Evolutionary conservation across 306 rosid species (phyloP).

Genomic region (Nissolia schottii): DNA sequence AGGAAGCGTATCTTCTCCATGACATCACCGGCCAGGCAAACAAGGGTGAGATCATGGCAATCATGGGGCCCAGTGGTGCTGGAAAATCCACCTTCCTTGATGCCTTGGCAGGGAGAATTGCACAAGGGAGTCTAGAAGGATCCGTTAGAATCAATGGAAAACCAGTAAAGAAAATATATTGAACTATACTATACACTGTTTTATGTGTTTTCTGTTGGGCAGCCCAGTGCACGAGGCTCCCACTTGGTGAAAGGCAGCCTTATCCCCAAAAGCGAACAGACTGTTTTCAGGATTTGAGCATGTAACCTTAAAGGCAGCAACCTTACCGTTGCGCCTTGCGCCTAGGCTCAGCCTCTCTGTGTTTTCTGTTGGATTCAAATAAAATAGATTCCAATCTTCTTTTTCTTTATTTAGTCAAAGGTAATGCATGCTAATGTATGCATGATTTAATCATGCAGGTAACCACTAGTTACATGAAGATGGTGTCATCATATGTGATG

Average conservation of each 20-base stretch:
- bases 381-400: background rate
- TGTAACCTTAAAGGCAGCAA: too few species aligned
- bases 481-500: constrained; percentile 93
- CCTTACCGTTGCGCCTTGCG: too few species aligned
- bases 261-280: too few species aligned
- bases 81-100: constrained; percentile 96
- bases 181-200: background rate
- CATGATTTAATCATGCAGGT: constrained; percentile 43
- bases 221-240: too few species aligned
- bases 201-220: too few species aligned
- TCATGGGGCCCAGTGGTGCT: constrained; percentile 96
- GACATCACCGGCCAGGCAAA: constrained; percentile 80
- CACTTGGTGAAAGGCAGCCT: too few species aligned
- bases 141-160: constrained; percentile 73
- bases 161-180: constrained; percentile 38
- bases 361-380: background rate
- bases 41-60: constrained; percentile 76
- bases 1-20: constrained; percentile 69
- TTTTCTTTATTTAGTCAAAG: background rate
- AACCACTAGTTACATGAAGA: constrained; percentile 82
- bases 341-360: too few species aligned
- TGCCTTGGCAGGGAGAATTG: constrained; percentile 81
- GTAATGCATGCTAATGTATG: background rate
- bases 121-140: constrained; percentile 79
- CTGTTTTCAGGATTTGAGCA: too few species aligned